Percentiles rank a stretch among this genome's conserved stretches.
Evolutionary conservation across 2,329 filamentous ascomycete species (phyloP).

Genomic region (Podosphaera xanthii): DNA sequence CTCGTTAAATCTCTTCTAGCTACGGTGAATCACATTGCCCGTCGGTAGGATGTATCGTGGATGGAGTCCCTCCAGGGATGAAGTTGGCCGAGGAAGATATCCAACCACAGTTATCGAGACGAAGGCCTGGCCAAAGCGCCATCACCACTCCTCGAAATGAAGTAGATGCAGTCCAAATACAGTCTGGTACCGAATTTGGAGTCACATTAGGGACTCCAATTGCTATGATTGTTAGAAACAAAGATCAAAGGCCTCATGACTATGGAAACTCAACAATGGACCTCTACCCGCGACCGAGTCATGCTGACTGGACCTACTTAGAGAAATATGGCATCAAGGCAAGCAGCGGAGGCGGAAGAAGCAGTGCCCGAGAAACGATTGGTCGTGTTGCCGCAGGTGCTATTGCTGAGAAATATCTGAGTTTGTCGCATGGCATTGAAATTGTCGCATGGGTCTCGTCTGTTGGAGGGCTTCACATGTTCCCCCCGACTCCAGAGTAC

Average conservation of each 20-base stretch:
- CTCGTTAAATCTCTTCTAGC: conserved; percentile 6
- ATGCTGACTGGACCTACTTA: conserved; percentile 92
- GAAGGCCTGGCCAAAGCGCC: conserved; percentile 69
- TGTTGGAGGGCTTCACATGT: conserved; percentile 59
- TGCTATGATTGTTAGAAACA: conserved; percentile 65
- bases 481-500: conserved; percentile 44
- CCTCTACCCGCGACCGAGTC: conserved; percentile 68
- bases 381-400: conserved; percentile 77
- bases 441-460: conserved; percentile 80
- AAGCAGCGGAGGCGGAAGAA: conserved; percentile 69
- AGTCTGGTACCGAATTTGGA: conserved; percentile 79
- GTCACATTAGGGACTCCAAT: conserved; percentile 82
- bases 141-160: conserved; percentile 86
- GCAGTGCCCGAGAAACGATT: conserved; percentile 86
- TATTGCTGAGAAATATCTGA: conserved; percentile 82
- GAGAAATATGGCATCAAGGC: conserved; percentile 95
- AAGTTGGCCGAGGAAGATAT: conserved; percentile 67
- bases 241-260: conserved; percentile 82
- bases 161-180: conserved; percentile 76
- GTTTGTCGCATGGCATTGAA: conserved; percentile 59
- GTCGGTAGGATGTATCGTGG: conserved; percentile 84
- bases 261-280: conserved; percentile 84
- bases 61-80: conserved; percentile 76
- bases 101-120: conserved; percentile 81
- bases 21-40: conserved; percentile 80